Evolutionary conservation across 169 alveolate species (phyloP).

Genomic region (Sarcocystis neurona): DNA sequence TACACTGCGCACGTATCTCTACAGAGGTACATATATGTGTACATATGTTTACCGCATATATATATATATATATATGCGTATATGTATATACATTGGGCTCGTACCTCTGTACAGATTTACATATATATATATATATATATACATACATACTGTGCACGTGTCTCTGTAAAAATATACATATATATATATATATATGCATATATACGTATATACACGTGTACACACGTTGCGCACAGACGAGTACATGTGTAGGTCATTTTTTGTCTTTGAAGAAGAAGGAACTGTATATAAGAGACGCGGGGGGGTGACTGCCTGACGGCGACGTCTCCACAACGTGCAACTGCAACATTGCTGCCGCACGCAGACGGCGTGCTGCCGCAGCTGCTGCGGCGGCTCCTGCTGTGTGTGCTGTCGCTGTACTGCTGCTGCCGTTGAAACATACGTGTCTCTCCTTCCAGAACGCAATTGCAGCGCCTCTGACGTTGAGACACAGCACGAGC

Average conservation of each 20-base stretch:
- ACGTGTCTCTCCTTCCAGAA: slow-evolving; percentile 50
- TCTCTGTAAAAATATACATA: no score
- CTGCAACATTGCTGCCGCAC: background rate
- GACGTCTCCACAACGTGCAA: background rate
- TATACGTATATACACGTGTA: no score
- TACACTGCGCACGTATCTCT: no score
- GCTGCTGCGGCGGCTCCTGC: background rate
- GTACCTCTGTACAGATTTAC: background rate
- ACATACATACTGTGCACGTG: no score
- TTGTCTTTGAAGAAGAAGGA: no score
- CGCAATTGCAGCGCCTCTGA: slow-evolving; percentile 54
- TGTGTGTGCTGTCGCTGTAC: background rate
- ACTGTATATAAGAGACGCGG: background rate
- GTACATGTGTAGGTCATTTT: no score
- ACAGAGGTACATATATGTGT: background rate
- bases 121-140: no score
- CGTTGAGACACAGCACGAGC: slow-evolving; percentile 21
- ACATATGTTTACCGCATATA: background rate
- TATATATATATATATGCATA: no score
- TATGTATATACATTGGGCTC: background rate
- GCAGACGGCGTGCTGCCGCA: background rate
- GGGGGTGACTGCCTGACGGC: background rate
- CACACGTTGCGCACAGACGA: no score
- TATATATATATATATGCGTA: background rate
- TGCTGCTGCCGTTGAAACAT: slow-evolving; percentile 3